Evolutionary conservation across 495 filamentous ascomycete species (phyloP), one percentile per base, ranked within the genome.

Genomic region (Oidiodendron maius): DNA sequence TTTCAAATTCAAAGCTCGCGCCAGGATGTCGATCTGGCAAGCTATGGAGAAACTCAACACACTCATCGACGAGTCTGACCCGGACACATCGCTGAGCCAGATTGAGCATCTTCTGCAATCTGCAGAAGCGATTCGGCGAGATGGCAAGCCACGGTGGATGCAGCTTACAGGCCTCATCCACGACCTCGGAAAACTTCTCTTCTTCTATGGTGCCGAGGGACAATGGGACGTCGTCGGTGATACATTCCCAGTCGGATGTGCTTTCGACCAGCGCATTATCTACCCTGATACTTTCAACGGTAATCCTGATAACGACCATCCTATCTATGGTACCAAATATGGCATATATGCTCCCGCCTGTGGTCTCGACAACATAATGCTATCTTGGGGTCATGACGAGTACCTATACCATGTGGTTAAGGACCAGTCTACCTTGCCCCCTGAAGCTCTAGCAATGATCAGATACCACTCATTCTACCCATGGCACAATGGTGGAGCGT

Each of bases 141-240:
- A 93, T 58, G 87, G 89, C 55, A 93, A 94, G 70, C 89, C 89
- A 4, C 75, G 86, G 26, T 95, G 89, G 89, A 91, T 94, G 86
- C 89, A 94, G 64, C 67, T 94, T 17, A 86, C 82, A 0, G 89
- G 89, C 1, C 74, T 94, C n/a, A 84, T 95, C 54, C 89, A 95
- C 64, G 89, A 94, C 53, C 73, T 94, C 12, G 89, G 89, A 53
- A 95, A 94, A 67, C 75, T 94, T 13, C 77, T 94, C 25, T 91
- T 81, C 74, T 90, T 93, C 68, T 87, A 82, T 64, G 83, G 78
- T 42, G 86, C 83, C 9, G 66, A 83, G 48, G 88, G 89, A 39
- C 89, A 95, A 62, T 94, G 89, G 89, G 89, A 93, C 58, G 87
- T 94, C 12, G 89, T 95, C 10, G 89, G 89, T 13, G 89, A 95